These are phyloP conservation scores for Marsdenia floribunda DNA, from an alignment of 257 asterid genomes.

Conservation along the genomic window DNA sequence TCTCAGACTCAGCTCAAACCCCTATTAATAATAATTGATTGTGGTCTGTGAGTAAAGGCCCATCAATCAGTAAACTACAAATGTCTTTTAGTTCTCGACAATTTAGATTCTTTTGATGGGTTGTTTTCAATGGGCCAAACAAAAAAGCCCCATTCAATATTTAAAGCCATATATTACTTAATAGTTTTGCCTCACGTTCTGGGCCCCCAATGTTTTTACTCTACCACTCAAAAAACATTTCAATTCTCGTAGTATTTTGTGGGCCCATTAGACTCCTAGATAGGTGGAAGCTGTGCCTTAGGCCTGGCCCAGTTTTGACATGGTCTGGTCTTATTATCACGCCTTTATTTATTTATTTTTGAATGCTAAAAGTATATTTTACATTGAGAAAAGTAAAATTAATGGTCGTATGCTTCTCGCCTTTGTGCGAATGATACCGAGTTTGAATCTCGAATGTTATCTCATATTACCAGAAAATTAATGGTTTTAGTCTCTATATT, in stretches of 20 bases:
- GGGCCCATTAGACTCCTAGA: not conserved
- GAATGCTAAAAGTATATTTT: no score
- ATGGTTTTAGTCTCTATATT: no score
- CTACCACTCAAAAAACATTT: not conserved
- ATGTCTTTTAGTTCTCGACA: slow-evolving; percentile 1
- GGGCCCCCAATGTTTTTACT: not conserved
- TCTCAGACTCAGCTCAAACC: no score
- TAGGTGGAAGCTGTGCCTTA: not conserved
- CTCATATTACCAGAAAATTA: no score
- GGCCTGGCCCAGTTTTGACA: not conserved
- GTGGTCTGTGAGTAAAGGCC: slow-evolving; percentile 12
- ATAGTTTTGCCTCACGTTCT: not conserved
- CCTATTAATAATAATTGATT: no score
- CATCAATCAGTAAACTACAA: slow-evolving; percentile 2
- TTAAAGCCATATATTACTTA: not conserved
- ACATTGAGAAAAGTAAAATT: no score
- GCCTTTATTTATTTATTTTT: no score
- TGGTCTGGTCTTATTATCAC: not conserved
- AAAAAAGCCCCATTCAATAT: not conserved
- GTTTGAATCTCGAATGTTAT: no score
- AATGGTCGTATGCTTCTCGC: no score
- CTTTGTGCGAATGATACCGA: no score
- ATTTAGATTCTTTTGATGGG: not conserved
- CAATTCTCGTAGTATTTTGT: no score
- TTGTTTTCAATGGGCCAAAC: slow-evolving; percentile 8